Conservation (phyloP, 2,329 filamentous ascomycete species). For the Coniella vitis region DNA sequence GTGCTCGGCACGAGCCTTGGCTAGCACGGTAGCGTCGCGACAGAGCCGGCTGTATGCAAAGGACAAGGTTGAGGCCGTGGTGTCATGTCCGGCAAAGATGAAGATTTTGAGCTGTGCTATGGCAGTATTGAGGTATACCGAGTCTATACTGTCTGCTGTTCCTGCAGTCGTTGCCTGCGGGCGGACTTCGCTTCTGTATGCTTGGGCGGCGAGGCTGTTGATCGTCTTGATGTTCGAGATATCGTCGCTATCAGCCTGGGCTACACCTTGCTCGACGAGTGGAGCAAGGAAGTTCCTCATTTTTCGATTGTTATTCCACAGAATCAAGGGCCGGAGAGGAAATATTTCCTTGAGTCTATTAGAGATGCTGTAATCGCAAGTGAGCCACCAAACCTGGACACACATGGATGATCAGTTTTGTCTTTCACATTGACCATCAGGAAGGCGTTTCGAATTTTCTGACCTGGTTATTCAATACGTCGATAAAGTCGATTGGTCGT, state of each 20-base stretch:
- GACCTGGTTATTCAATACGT: not conserved
- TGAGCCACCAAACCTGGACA: conserved; percentile 12
- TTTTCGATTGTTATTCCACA: conserved; percentile 23
- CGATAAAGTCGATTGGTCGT: not conserved
- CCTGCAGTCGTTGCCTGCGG: not conserved
- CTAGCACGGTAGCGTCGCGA: conserved; percentile 20
- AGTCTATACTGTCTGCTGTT: not conserved
- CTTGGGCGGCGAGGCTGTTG: conserved; percentile 22
- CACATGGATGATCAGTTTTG: not conserved
- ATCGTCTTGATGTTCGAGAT: conserved; percentile 22
- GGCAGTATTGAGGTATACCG: conserved; percentile 3
- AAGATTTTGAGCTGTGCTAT: conserved; percentile 23
- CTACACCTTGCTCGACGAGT: conserved; percentile 21
- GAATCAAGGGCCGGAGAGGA: conserved; percentile 18
- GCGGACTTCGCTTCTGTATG: conserved; percentile 19
- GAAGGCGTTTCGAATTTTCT: too few species aligned
- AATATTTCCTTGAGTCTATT: conserved; percentile 12
- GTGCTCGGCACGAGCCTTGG: conserved; percentile 24
- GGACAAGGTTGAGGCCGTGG: conserved; percentile 11
- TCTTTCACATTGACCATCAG: too few species aligned
- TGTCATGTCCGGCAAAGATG: conserved; percentile 20
- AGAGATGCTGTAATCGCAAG: conserved; percentile 4
- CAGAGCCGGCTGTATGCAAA: conserved; percentile 16
- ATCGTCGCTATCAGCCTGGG: conserved; percentile 18
- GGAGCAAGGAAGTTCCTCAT: conserved; percentile 23